These are phyloP conservation scores for Hebeloma cylindrosporum DNA, from an alignment of 768 basidiomycete species.

Conservation along the genomic window DNA sequence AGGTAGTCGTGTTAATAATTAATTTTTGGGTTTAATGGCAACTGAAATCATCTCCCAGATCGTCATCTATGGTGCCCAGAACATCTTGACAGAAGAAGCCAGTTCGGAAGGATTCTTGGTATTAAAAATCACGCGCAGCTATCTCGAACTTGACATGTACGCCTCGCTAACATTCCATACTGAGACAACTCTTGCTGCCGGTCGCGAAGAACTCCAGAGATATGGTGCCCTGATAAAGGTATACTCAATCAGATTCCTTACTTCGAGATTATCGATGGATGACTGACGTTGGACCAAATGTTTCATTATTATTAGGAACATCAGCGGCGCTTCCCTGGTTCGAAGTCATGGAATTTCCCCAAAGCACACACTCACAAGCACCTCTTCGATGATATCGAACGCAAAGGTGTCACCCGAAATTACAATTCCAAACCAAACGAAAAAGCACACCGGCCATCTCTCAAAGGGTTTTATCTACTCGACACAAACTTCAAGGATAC, in stretches of 20 bases:
- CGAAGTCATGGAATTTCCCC: slow-evolving; percentile 36
- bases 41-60: slow-evolving; percentile 17
- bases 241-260: background rate
- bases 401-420: slow-evolving; percentile 30
- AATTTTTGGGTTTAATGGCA: background rate
- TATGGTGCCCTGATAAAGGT: slow-evolving; percentile 24
- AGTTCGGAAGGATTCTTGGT: slow-evolving; percentile 23
- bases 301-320: slow-evolving; percentile 7
- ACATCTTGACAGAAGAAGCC: slow-evolving; percentile 16
- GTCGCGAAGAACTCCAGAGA: slow-evolving; percentile 13
- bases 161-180: slow-evolving; percentile 33
- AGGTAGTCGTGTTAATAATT: slow-evolving; percentile 20
- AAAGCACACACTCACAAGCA: slow-evolving; percentile 36
- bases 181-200: slow-evolving; percentile 21
- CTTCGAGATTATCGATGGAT: too few species aligned
- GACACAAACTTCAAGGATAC: slow-evolving; percentile 36
- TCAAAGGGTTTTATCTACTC: slow-evolving; percentile 26
- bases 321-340: background rate
- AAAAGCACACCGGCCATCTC: slow-evolving; percentile 25
- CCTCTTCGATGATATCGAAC: slow-evolving; percentile 29
- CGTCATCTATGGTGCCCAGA: slow-evolving; percentile 26
- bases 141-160: slow-evolving; percentile 31
- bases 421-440: slow-evolving; percentile 36
- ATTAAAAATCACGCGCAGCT: slow-evolving; percentile 29
- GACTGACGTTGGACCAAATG: too few species aligned